Evolutionary conservation across 345 rosid genomes (phyloP), one percentile per base, ranked within the genome.

Genomic region (Hibiscus tridactylites): DNA sequence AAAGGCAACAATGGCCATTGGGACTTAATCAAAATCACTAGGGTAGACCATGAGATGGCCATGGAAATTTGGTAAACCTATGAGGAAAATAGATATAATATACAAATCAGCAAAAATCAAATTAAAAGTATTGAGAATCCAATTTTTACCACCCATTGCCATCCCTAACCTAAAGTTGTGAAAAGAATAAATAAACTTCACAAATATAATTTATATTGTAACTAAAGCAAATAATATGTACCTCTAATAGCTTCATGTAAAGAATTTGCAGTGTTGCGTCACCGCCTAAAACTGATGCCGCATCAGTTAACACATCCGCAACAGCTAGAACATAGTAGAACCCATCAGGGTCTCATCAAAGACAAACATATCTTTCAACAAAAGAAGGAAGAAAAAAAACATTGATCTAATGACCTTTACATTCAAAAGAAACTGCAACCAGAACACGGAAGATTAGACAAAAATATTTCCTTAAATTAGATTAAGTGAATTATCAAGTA

Each of bases 251-350:
- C 84, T 91, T 92, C 85, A 85, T 67, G 50, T 85, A 89, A 49
- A 95, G 92, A 85, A 95, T 92, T 84, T 82, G 88, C 73, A 95
- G 83, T 9, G 89, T 90, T 19, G 88, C 81, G 73, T 90, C 99
- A 81, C 99, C 98, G 66, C 96, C 93, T 78, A 95, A 82, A 78
- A 92, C 93, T 75, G 87, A 85, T 10, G 99, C 99, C 49, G 96
- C 97, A 76, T 95, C 98, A 28, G 77, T 86, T 83, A 95, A 81
- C 70, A 91, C 97, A 77, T 95, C 98, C 83, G 96, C 97, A 77
- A 92, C 96, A 87, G 97, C 99, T 95, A 84, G 69, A 65, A 84
- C 77, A 85, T 74, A 74, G 79, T 68, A 82, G 61, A 81, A 63
- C 78, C 73, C 35, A 71, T 90, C 77, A 88, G 83, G 61, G 21